Conservation (phyloP, 257 asterid genomes). For the Solanum megistacrolobum region DNA sequence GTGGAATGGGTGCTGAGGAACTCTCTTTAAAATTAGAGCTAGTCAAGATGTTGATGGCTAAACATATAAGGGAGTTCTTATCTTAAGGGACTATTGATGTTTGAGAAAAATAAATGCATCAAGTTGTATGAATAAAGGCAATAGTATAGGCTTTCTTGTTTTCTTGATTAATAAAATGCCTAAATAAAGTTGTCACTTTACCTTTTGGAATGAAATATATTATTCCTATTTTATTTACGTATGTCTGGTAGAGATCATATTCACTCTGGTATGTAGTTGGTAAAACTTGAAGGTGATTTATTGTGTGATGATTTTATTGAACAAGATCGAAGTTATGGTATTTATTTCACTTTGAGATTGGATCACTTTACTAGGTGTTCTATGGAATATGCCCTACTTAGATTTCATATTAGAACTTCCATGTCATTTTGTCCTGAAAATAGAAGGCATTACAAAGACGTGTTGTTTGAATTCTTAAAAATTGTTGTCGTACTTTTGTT, state of each 20-base stretch:
- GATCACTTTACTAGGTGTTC: neutral
- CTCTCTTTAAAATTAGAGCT: neutral
- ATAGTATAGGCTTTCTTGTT: neutral
- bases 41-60: neutral
- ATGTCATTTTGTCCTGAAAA: neutral
- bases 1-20: constrained; percentile 86
- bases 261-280: neutral
- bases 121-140: neutral
- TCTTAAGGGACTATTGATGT: neutral
- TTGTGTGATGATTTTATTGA: neutral
- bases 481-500: neutral
- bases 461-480: neutral
- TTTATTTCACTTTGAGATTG: too few relatives aligned
- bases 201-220: neutral
- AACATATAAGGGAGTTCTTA: neutral
- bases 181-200: neutral
- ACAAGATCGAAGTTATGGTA: neutral
- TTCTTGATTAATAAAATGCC: neutral
- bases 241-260: neutral
- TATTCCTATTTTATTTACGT: neutral
- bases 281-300: neutral
- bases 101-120: neutral
- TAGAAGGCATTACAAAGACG: neutral
- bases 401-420: neutral
- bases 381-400: neutral